Evolutionary conservation across 306 rosid genomes (phyloP), one percentile per base, ranked within the genome.

Genomic region (Pterocarpus macrocarpus): DNA sequence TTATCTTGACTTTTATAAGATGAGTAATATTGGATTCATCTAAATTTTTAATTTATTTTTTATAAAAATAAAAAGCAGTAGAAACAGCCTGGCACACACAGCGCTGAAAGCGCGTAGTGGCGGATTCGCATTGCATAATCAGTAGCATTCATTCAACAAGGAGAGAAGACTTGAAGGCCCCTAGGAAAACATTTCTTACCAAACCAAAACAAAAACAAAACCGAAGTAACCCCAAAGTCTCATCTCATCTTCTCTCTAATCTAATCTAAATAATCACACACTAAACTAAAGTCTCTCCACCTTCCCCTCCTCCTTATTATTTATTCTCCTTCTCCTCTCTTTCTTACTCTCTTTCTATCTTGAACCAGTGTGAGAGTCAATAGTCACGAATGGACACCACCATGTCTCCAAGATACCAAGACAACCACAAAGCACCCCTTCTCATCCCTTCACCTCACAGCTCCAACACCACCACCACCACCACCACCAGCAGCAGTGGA

Each of bases 301-400:
- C 57, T 15, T 5, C 57, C 15, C 22, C 1, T 15, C 22, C 17
- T 13, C 5, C 16, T n/a, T 14, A 4, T 50, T 5, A 13, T 5
- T 50, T 30, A 14, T 22, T 15, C 22, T 53, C 58, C 14, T 10
- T 49, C 56, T 8, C 7, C 22, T 53, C 58, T 17, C 61, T 16
- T 8, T 52, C 17, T 47, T 2, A 12, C 16, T 12, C 8, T 55
- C 28, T 55, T 13, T 55, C 61, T 55, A 1, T 55, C 61, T 50
- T 3, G 17, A 50, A 50, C 3, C 11, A 8, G 53, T 12, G 58
- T 13, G 5, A 2, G 16, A 52, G 58, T n/a, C 32, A 55, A n/a
- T 30, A 55, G 61, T 55, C 13, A 75, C 77, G 88, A 22, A 94
- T 94, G 98, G 95, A 86, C 15, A 67, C 87, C 34, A 73, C 91